Percentiles rank a stretch among this genome's conserved stretches.
Conservation (phyloP, 164 flowering plant species). For the Pachysandra terminalis region DNA sequence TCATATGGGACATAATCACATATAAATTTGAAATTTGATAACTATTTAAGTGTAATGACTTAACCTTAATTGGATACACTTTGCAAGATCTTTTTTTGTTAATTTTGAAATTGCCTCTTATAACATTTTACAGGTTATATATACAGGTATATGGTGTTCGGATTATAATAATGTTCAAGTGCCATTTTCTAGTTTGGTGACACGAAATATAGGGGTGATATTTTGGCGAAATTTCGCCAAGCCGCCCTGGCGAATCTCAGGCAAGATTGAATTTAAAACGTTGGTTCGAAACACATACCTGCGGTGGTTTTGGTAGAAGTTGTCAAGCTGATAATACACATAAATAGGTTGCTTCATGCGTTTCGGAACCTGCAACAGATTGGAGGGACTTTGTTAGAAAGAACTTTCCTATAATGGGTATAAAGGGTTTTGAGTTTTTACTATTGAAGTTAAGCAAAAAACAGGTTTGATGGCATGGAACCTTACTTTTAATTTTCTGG, state of each 20-base stretch:
- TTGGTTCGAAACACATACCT: no score
- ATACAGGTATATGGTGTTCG: background rate
- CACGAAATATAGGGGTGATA: no score
- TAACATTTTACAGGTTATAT: background rate
- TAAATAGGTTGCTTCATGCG: conserved; percentile 71
- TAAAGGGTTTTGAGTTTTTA: background rate
- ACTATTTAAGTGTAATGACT: no score
- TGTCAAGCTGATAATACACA: conserved; percentile 79
- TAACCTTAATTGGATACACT: no score
- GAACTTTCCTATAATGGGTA: background rate
- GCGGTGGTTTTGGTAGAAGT: conserved; percentile 84
- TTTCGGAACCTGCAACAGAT: conserved; percentile 49
- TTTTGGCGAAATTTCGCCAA: no score
- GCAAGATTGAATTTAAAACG: background rate
- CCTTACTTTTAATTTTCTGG: conserved; percentile 50
- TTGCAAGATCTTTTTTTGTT: no score
- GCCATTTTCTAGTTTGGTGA: no score
- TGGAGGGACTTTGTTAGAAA: background rate
- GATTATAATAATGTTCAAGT: no score
- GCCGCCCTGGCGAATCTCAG: no score
- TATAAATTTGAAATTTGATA: no score
- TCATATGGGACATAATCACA: no score
- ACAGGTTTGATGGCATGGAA: background rate
- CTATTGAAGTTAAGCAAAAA: background rate
- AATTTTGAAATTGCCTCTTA: background rate